These are phyloP conservation scores for Ophiocordyceps unilateralis DNA, from an alignment of 2,329 filamentous ascomycete genomes.

Conservation along the genomic window DNA sequence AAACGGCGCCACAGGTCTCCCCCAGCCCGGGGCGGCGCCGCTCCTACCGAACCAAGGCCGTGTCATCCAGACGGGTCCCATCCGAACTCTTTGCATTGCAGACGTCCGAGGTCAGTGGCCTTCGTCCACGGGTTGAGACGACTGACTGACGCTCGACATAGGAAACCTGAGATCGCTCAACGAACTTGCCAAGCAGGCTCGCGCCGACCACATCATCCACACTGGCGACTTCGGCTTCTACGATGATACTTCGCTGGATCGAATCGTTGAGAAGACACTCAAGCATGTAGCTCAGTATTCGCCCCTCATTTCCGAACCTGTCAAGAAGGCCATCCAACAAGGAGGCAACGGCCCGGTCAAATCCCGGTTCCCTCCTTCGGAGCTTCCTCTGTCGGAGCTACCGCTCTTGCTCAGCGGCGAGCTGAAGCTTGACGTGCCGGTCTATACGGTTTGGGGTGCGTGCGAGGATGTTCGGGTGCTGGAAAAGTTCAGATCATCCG, in stretches of 20 bases:
- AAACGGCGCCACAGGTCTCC: constrained; percentile 39
- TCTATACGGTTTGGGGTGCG: constrained; percentile 97
- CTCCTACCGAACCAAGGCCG: constrained; percentile 52
- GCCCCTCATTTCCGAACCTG: constrained; percentile 67
- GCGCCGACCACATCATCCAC: constrained; percentile 94
- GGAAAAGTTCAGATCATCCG: constrained; percentile 91
- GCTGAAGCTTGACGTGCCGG: constrained; percentile 83
- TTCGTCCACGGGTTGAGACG: background rate
- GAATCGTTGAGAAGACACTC: constrained; percentile 95
- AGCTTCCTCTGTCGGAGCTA: constrained; percentile 84
- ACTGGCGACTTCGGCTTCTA: constrained; percentile 99
- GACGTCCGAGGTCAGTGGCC: constrained; percentile 47
- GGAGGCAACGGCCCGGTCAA: constrained; percentile 66
- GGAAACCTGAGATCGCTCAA: constrained; percentile 92
- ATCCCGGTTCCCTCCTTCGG: constrained; percentile 61
- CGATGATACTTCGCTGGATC: constrained; percentile 84
- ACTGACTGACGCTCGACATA: constrained; percentile 20
- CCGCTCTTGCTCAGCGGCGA: constrained; percentile 75
- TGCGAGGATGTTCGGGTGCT: constrained; percentile 96
- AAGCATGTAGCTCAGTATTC: constrained; percentile 99
- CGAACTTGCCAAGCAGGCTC: constrained; percentile 85
- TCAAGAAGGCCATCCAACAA: constrained; percentile 49
- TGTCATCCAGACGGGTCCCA: constrained; percentile 46
- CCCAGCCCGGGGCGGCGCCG: constrained; percentile 42
- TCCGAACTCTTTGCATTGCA: constrained; percentile 52